phyloP scores from a whole-genome alignment of 129 eudicot species.

The Scalesia atractyloides region DNA sequence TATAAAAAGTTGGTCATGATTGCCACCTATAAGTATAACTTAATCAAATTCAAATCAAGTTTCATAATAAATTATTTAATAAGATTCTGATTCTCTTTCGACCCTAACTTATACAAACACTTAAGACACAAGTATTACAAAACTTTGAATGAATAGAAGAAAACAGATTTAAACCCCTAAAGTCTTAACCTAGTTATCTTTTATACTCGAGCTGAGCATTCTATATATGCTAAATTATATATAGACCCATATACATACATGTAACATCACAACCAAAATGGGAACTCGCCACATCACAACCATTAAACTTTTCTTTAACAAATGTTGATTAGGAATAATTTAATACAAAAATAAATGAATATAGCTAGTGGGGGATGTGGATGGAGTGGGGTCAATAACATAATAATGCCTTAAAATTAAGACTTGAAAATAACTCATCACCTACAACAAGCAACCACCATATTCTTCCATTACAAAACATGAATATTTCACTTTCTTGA shows the following conservation, averaged over 20 bases:
- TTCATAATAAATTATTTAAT: background rate
- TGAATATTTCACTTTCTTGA: slow-evolving; percentile 28
- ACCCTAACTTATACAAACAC: background rate
- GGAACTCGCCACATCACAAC: slow-evolving; percentile 31
- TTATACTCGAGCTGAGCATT: background rate
- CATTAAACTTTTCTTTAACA: slow-evolving; percentile 6
- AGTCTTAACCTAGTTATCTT: background rate
- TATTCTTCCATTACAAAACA: slow-evolving; percentile 18
- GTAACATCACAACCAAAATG: slow-evolving; percentile 12
- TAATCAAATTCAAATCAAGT: background rate
- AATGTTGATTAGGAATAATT: slow-evolving; percentile 21
- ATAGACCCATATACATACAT: slow-evolving; percentile 20
- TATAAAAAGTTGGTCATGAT: too few relatives aligned
- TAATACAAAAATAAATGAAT: slow-evolving; percentile 18
- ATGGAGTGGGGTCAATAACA: slow-evolving; percentile 24
- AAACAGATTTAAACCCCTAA: background rate
- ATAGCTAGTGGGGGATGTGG: slow-evolving; percentile 18
- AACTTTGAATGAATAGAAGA: background rate
- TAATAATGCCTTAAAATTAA: slow-evolving; percentile 21
- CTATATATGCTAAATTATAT: slow-evolving; percentile 4
- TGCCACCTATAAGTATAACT: too few relatives aligned
- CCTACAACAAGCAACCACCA: slow-evolving; percentile 32
- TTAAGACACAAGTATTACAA: background rate
- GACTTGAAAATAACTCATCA: slow-evolving; percentile 31
- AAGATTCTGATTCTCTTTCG: background rate